Conservation (phyloP, 2,329 filamentous ascomycete genomes). For the Cylindrodendrum hubeiense region DNA sequence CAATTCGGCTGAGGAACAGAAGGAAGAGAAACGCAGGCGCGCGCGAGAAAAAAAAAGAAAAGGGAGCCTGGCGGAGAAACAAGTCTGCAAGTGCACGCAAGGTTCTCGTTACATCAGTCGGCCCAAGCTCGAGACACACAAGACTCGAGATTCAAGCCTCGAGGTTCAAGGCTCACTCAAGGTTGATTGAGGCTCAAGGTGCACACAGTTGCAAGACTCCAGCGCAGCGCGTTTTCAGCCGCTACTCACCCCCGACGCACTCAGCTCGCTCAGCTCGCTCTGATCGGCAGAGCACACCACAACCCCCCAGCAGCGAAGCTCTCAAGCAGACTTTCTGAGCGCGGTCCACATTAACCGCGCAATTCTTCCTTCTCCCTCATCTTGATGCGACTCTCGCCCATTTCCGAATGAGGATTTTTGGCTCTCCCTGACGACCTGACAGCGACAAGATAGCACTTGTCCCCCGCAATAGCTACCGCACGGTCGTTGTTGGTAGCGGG, state of each 20-base stretch:
- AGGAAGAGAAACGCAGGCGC: constrained; percentile 2
- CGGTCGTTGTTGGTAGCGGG: constrained; percentile 37
- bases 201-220: constrained; percentile 7
- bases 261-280: constrained; percentile 6
- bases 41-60: constrained; percentile 12
- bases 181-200: constrained; percentile 13
- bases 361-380: neutral
- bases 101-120: constrained; percentile 20
- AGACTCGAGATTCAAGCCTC: constrained; percentile 12
- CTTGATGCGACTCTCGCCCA: neutral
- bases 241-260: constrained; percentile 9
- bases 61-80: constrained; percentile 18
- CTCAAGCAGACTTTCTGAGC: constrained; percentile 19
- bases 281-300: constrained; percentile 12
- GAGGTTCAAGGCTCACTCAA: constrained; percentile 1
- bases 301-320: constrained; percentile 7
- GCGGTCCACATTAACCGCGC: constrained; percentile 7
- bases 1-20: constrained; percentile 23
- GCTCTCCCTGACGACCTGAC: constrained; percentile 5
- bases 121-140: constrained; percentile 1
- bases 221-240: constrained; percentile 15
- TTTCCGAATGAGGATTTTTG: neutral
- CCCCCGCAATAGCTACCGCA: constrained; percentile 29
- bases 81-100: constrained; percentile 45
- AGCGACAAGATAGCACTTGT: constrained; percentile 3